A percentile compares a stretch with the other conserved stretches of the same genome.
These are phyloP conservation scores for Pulveroboletus ravenelii DNA, from an alignment of 768 basidiomycete species.

Conservation along the genomic window DNA sequence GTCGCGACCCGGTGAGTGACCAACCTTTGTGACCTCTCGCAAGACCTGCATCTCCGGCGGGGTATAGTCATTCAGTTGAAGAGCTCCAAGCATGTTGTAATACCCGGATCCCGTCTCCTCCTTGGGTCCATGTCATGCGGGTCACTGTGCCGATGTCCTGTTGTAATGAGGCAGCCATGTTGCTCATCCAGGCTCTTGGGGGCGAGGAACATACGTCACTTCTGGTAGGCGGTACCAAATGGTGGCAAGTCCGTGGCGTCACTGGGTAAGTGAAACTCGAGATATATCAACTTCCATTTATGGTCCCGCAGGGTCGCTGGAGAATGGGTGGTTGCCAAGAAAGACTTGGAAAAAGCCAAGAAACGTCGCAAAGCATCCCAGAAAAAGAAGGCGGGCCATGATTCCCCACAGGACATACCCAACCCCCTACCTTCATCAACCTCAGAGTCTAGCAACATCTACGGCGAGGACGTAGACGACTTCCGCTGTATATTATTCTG, in stretches of 20 bases:
- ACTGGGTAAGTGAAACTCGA: conserved; percentile 51
- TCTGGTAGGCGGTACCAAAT: conserved; percentile 85
- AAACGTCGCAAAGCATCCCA: conserved; percentile 48
- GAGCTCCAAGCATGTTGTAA: conserved; percentile 78
- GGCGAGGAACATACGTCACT: conserved; percentile 70
- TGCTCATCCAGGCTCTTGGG: conserved; percentile 75
- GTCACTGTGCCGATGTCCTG: conserved; percentile 67
- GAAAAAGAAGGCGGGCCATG: conserved; percentile 23
- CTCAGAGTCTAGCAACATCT: conserved; percentile 34
- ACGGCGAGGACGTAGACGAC: conserved; percentile 72
- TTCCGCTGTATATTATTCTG: conserved; percentile 80
- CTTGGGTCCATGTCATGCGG: conserved; percentile 72
- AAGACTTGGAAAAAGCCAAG: conserved; percentile 73
- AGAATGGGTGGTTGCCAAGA: conserved; percentile 85
- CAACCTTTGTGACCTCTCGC: background rate
- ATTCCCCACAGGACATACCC: conserved; percentile 14
- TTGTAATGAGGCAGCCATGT: conserved; percentile 69
- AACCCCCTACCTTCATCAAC: conserved; percentile 14
- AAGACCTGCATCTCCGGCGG: background rate
- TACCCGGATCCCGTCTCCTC: conserved; percentile 77
- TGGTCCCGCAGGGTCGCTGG: conserved; percentile 57
- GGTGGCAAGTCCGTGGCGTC: conserved; percentile 94
- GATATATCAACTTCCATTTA: conserved; percentile 12
- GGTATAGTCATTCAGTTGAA: conserved; percentile 72
- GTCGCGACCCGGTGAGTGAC: conserved; percentile 58